phyloP scores from a whole-genome alignment of 2,329 filamentous ascomycete species.

The Exutisphaerella laricina region DNA sequence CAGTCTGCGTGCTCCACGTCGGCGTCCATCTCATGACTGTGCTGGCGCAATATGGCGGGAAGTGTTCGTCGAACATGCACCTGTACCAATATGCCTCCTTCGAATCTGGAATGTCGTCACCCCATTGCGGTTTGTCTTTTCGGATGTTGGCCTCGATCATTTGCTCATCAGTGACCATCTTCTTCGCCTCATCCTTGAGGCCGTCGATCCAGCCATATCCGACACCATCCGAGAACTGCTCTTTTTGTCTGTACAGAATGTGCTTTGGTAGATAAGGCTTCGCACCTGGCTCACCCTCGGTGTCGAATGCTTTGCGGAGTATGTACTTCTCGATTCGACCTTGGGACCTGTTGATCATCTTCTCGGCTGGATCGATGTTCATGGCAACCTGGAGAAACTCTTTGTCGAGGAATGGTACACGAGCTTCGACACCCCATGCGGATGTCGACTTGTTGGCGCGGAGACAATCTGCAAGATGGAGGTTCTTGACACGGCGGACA shows the following conservation, averaged over 20 bases:
- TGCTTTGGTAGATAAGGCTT: slow-evolving; percentile 88
- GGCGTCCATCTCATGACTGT: slow-evolving; percentile 97
- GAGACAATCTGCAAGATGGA: slow-evolving; percentile 93
- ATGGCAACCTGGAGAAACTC: slow-evolving; percentile 88
- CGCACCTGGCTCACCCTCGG: slow-evolving; percentile 64
- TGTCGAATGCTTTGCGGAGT: slow-evolving; percentile 95
- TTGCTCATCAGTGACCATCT: slow-evolving; percentile 90
- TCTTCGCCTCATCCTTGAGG: slow-evolving; percentile 88
- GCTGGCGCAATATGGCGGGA: slow-evolving; percentile 81
- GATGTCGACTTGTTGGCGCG: slow-evolving; percentile 99
- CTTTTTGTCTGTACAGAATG: slow-evolving; percentile 98
- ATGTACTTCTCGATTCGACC: slow-evolving; percentile 91
- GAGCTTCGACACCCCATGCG: slow-evolving; percentile 95
- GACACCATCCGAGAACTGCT: slow-evolving; percentile 96
- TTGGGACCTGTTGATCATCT: slow-evolving; percentile 73
- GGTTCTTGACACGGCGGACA: slow-evolving; percentile 88
- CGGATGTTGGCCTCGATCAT: slow-evolving; percentile 56
- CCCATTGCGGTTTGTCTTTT: slow-evolving; percentile 97
- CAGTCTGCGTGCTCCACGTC: slow-evolving; percentile 93
- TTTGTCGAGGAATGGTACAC: slow-evolving; percentile 97
- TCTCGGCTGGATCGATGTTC: slow-evolving; percentile 90
- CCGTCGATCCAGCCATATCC: slow-evolving; percentile 99
- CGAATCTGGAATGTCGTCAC: slow-evolving; percentile 81
- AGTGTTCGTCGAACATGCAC: slow-evolving; percentile 98
- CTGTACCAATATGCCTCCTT: slow-evolving; percentile 99